Conservation (phyloP, 108 stramenopile species). For the Asterionellopsis glacialis region DNA sequence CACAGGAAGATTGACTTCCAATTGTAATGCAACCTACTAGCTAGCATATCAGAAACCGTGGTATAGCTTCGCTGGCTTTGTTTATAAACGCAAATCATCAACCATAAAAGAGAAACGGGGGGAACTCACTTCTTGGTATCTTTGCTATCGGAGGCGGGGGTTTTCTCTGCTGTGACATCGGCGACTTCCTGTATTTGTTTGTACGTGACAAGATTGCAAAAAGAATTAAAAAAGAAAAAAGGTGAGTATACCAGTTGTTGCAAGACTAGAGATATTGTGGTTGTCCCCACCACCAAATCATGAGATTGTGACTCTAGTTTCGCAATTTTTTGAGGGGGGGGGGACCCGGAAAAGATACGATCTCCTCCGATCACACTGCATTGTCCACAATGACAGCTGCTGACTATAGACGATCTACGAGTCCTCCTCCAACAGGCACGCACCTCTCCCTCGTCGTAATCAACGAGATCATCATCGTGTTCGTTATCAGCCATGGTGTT, state of each 20-base stretch:
- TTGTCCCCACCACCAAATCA: too few relatives aligned
- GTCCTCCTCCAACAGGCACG: too few relatives aligned
- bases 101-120: neutral
- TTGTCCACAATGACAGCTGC: neutral
- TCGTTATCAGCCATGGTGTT: neutral
- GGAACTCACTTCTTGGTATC: conserved; percentile 86
- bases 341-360: neutral
- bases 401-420: too few relatives aligned
- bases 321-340: neutral
- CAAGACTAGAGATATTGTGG: too few relatives aligned
- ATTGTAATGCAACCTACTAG: too few relatives aligned
- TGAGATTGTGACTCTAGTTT: neutral
- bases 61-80: too few relatives aligned
- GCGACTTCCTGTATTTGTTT: conserved; percentile 60
- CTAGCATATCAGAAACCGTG: too few relatives aligned
- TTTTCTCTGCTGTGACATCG: conserved; percentile 59
- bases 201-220: neutral
- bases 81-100: too few relatives aligned
- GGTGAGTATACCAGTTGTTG: too few relatives aligned
- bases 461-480: conserved; percentile 74
- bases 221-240: conserved; percentile 6
- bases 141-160: conserved; percentile 50
- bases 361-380: conserved; percentile 1
- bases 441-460: conserved; percentile 88
- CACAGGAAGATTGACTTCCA: too few relatives aligned